Percentiles rank a stretch among this genome's conserved stretches.
Evolutionary conservation across 257 asterid genomes (phyloP).

Genomic region (Hygrophila difformis): DNA sequence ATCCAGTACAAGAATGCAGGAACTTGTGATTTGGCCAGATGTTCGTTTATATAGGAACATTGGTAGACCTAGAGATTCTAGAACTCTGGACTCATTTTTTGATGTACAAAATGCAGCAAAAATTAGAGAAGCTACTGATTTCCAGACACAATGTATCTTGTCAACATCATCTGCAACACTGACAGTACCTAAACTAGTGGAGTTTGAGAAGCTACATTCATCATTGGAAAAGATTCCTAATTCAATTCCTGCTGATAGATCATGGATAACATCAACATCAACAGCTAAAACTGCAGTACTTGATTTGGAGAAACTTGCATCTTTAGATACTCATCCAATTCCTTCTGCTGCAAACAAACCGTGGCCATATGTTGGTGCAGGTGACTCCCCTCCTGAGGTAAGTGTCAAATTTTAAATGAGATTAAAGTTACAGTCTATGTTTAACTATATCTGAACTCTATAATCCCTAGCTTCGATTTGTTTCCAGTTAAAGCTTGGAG

Average conservation of each 20-base stretch:
- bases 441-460: not conserved
- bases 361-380: slow-evolving; percentile 44
- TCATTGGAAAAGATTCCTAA: slow-evolving; percentile 51
- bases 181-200: slow-evolving; percentile 48
- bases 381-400: slow-evolving; percentile 60
- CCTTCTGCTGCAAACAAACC: slow-evolving; percentile 36
- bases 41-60: slow-evolving; percentile 1
- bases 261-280: slow-evolving; percentile 44
- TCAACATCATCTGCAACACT: slow-evolving; percentile 44
- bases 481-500: slow-evolving; percentile 44
- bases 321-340: slow-evolving; percentile 50
- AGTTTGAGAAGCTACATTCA: slow-evolving; percentile 53
- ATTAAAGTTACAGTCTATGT: not conserved
- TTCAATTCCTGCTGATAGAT: slow-evolving; percentile 39
- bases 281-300: slow-evolving; percentile 39
- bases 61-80: slow-evolving; percentile 8
- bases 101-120: slow-evolving; percentile 57
- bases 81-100: slow-evolving; percentile 15
- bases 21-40: not conserved
- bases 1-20: slow-evolving; percentile 2
- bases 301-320: slow-evolving; percentile 47
- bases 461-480: slow-evolving; percentile 16
- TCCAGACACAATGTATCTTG: slow-evolving; percentile 62
- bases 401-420: not conserved
- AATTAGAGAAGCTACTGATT: slow-evolving; percentile 39